Evolutionary conservation across 352 stramenopile species (phyloP).

Genomic region (Phytophthora sojae): DNA sequence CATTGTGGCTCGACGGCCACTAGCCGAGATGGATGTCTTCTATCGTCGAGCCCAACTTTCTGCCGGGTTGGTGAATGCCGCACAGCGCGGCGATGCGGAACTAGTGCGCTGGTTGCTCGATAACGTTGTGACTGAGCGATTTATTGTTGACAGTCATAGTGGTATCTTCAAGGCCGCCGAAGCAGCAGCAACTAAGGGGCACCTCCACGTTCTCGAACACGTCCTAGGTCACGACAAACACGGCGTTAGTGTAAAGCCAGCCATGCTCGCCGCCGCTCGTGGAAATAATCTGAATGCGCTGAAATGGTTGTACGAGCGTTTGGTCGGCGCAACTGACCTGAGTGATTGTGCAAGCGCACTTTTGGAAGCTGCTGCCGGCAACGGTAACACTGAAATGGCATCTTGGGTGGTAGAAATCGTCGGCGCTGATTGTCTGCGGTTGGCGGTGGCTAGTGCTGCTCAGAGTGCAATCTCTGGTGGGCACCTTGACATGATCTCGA

Average conservation of each 20-base stretch:
- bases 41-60: conserved; percentile 37
- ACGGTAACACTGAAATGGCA: conserved; percentile 21
- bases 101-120: conserved; percentile 33
- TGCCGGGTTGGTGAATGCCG: conserved; percentile 27
- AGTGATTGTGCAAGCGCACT: conserved; percentile 15
- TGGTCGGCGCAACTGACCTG: conserved; percentile 4
- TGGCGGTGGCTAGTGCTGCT: conserved; percentile 21
- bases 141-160: conserved; percentile 33
- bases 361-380: conserved; percentile 24
- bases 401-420: conserved; percentile 29
- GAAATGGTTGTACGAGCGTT: conserved; percentile 28
- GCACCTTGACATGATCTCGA: conserved; percentile 30
- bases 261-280: conserved; percentile 26
- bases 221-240: conserved; percentile 33
- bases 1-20: conserved; percentile 27
- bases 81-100: conserved; percentile 12
- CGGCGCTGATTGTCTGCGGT: conserved; percentile 20
- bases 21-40: conserved; percentile 36
- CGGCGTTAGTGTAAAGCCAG: conserved; percentile 13
- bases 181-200: conserved; percentile 22
- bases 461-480: conserved; percentile 31
- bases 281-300: conserved; percentile 14
- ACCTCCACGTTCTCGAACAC: conserved; percentile 29
- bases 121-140: conserved; percentile 21
- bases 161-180: conserved; percentile 34